phyloP scores from a whole-genome alignment of 2,329 filamentous ascomycete genomes.

The Penicillium concentricum region DNA sequence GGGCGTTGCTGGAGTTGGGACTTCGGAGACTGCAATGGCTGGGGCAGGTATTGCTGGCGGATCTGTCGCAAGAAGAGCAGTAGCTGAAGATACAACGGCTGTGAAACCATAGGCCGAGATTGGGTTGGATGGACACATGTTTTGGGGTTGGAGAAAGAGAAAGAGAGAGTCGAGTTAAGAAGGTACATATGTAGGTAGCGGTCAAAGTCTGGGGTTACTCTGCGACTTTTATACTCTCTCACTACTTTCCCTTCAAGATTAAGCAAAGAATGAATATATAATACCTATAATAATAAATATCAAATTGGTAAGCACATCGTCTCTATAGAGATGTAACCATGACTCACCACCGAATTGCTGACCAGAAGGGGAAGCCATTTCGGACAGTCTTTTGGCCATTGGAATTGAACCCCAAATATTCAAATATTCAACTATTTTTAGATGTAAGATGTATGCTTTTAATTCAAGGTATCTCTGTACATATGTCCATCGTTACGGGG shows the following conservation, averaged over 20 bases:
- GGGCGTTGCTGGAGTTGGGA: neutral
- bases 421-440: neutral
- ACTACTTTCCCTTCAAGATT: neutral
- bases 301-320: neutral
- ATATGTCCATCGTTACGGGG: neutral
- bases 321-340: neutral
- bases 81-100: neutral
- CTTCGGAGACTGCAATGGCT: neutral
- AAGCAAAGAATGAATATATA: neutral
- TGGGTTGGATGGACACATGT: neutral
- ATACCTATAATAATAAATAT: neutral
- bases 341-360: neutral
- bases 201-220: neutral
- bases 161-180: neutral
- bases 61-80: neutral
- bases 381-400: neutral
- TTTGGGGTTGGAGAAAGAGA: neutral
- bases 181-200: neutral
- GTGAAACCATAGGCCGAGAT: conserved; percentile 1
- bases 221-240: neutral
- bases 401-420: neutral
- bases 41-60: neutral
- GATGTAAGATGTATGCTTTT: neutral
- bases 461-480: neutral
- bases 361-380: neutral